phyloP scores from a whole-genome alignment of 768 basidiomycete species.

The Pisolithus sp. region DNA sequence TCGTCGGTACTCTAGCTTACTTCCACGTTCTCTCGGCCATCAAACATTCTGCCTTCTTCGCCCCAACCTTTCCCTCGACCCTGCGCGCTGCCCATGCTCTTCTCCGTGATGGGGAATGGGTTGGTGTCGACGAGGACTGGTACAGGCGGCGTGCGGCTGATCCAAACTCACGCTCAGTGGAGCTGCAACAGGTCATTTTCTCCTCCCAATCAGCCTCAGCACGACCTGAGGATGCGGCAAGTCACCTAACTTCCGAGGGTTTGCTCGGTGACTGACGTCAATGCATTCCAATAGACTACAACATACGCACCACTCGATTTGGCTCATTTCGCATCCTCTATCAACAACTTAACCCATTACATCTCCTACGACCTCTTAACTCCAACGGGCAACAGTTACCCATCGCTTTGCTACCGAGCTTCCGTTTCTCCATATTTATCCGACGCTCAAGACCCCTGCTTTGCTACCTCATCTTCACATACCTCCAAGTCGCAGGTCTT shows the following conservation, averaged over 20 bases:
- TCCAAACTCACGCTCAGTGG: conserved; percentile 35
- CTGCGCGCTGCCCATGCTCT: conserved; percentile 54
- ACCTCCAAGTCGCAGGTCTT: conserved; percentile 35
- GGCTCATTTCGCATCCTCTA: conserved; percentile 37
- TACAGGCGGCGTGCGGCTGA: conserved; percentile 26
- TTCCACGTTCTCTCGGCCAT: conserved; percentile 90
- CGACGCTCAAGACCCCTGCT: conserved; percentile 29
- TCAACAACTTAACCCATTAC: conserved; percentile 44
- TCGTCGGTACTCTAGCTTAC: conserved; percentile 88
- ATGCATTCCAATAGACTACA: conserved; percentile 15
- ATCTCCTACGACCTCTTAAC: conserved; percentile 37
- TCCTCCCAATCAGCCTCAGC: conserved; percentile 35
- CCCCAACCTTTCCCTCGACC: conserved; percentile 41
- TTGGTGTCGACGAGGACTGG: conserved; percentile 55
- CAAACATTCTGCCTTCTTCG: conserved; percentile 80
- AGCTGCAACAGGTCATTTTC: conserved; percentile 73
- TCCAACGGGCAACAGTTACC: conserved; percentile 40
- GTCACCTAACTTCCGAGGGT: conserved; percentile 5
- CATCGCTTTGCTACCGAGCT: conserved; percentile 45
- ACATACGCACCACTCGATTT: conserved; percentile 31
- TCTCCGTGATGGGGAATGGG: conserved; percentile 54
- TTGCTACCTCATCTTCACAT: conserved; percentile 32
- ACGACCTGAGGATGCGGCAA: conserved; percentile 32
- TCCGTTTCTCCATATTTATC: conserved; percentile 11
- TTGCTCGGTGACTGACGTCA: conserved; percentile 1